A percentile compares a stretch with the other conserved stretches of the same genome.
Conservation (phyloP, 139 green algal species). For the Pycnococcus provasolii region DNA sequence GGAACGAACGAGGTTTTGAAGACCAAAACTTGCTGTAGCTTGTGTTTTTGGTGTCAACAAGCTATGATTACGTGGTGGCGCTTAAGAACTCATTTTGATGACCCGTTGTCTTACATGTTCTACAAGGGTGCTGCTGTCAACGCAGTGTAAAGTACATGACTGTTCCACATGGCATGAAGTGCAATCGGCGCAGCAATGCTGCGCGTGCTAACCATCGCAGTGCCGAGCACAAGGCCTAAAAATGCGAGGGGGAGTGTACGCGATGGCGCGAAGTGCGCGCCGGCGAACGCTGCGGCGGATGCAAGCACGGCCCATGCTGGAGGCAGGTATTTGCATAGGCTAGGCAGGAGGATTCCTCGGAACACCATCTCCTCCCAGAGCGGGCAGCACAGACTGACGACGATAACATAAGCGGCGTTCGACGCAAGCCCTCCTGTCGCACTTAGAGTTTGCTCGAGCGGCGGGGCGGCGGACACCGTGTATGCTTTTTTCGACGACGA, state of each 20-base stretch:
- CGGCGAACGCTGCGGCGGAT: constrained; percentile 59
- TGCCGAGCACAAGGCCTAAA: constrained; percentile 71
- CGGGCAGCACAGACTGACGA: constrained; percentile 50
- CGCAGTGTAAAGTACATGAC: too few species aligned
- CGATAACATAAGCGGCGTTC: neutral
- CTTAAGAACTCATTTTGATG: too few species aligned
- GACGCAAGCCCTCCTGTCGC: too few species aligned
- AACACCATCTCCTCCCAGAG: constrained; percentile 95
- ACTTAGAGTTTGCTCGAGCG: too few species aligned
- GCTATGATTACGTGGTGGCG: too few species aligned
- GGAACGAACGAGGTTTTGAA: neutral
- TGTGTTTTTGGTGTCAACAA: too few species aligned
- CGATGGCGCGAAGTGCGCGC: constrained; percentile 73
- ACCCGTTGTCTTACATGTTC: too few species aligned
- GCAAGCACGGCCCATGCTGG: constrained; percentile 31
- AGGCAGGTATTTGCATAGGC: constrained; percentile 55
- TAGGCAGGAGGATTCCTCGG: constrained; percentile 82
- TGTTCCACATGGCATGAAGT: constrained; percentile 72
- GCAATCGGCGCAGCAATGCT: constrained; percentile 66
- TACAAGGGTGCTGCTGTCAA: too few species aligned
- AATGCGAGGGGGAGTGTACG: constrained; percentile 73
- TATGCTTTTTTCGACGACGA: neutral
- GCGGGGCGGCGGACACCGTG: too few species aligned
- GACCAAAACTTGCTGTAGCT: too few species aligned
- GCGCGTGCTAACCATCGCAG: constrained; percentile 51